Conservation (phyloP, 805 yeast species). For the Peterozyma xylosa region DNA sequence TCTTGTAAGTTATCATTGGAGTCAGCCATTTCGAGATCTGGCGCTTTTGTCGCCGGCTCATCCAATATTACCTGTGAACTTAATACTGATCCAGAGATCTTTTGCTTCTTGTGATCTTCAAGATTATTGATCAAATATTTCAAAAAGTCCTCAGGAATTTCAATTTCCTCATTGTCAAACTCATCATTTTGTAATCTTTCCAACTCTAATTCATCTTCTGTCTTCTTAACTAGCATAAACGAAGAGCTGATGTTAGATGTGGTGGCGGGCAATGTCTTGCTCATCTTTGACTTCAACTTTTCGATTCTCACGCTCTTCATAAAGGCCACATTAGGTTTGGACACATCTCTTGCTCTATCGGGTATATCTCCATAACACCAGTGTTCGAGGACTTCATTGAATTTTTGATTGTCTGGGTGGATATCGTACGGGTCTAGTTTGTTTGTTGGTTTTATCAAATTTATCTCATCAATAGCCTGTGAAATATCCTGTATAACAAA, state of each 20-base stretch:
- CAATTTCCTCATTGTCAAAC: background rate
- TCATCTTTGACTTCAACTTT: slow-evolving; percentile 22
- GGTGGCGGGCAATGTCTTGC: slow-evolving; percentile 5
- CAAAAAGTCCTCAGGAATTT: slow-evolving; percentile 6
- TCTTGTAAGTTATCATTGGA: background rate
- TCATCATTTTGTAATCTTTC: slow-evolving; percentile 8
- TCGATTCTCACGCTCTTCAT: slow-evolving; percentile 15
- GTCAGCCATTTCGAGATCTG: background rate
- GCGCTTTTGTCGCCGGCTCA: too few relatives aligned
- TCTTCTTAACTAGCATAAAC: background rate
- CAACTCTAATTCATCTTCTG: slow-evolving; percentile 8
- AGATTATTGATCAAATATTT: slow-evolving; percentile 3
- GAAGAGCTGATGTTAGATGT: background rate
- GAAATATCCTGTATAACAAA: slow-evolving; percentile 60
- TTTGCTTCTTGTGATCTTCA: background rate
- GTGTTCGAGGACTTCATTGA: slow-evolving; percentile 41
- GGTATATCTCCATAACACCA: slow-evolving; percentile 48
- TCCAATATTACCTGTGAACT: background rate
- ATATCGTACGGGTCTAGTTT: slow-evolving; percentile 48
- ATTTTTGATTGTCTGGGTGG: slow-evolving; percentile 34
- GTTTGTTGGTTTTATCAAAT: slow-evolving; percentile 53
- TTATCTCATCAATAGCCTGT: slow-evolving; percentile 59
- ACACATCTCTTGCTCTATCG: slow-evolving; percentile 30
- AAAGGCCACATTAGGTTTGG: slow-evolving; percentile 22
- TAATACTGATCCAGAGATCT: background rate